A percentile compares a stretch with the other conserved stretches of the same genome.
Conservation (phyloP, 2,329 filamentous ascomycete genomes). For the Xylariaceae sp. region DNA sequence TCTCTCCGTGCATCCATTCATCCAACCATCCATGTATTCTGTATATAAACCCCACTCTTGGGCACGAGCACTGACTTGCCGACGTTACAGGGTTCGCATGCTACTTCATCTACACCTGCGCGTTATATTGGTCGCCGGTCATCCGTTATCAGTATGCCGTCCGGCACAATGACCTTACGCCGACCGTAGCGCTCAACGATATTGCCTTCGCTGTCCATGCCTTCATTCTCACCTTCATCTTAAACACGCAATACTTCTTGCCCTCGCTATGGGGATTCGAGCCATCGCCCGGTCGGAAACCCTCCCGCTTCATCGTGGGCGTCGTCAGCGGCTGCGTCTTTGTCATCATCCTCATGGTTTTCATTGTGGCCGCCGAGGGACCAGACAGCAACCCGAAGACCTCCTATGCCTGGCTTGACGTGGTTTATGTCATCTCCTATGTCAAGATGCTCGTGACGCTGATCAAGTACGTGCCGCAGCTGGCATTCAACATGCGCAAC, state of each 20-base stretch:
- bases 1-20: neutral
- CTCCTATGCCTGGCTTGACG: constrained; percentile 59
- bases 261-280: constrained; percentile 70
- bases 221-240: constrained; percentile 63
- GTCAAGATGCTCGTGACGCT: constrained; percentile 85
- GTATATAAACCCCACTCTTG: neutral
- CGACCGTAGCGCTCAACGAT: constrained; percentile 87
- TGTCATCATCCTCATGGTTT: constrained; percentile 45
- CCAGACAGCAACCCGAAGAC: constrained; percentile 37
- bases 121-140: constrained; percentile 72
- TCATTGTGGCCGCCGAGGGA: constrained; percentile 37
- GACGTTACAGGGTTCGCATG: constrained; percentile 56
- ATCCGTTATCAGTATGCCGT: constrained; percentile 79
- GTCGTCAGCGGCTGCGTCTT: constrained; percentile 64
- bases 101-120: constrained; percentile 69
- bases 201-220: constrained; percentile 82
- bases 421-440: constrained; percentile 68
- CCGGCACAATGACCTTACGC: constrained; percentile 67
- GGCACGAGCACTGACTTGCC: neutral
- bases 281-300: constrained; percentile 49
- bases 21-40: neutral
- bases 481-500: constrained; percentile 75
- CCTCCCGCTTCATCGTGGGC: constrained; percentile 58
- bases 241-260: constrained; percentile 72
- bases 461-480: constrained; percentile 89